A percentile compares a stretch with the other conserved stretches of the same genome.
These are phyloP conservation scores for Canavalia ensiformis DNA, from an alignment of 306 rosid genomes.

Conservation along the genomic window DNA sequence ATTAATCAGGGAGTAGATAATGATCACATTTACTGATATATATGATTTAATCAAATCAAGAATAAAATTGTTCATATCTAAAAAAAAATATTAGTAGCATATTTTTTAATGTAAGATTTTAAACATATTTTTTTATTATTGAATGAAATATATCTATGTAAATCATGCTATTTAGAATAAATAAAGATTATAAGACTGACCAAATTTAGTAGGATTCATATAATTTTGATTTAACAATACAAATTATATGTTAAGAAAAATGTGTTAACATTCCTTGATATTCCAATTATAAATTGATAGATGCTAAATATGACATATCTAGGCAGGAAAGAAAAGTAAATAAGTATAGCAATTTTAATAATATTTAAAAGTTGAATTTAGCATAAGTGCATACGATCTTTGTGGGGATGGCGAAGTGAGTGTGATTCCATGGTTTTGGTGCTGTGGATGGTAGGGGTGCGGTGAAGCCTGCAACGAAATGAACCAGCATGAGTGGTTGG, in stretches of 20 bases:
- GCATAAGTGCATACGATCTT: slow-evolving; percentile 28
- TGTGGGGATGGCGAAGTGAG: slow-evolving; percentile 24
- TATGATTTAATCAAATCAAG: not conserved
- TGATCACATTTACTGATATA: not conserved
- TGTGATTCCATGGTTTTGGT: slow-evolving; percentile 62
- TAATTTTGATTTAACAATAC: no score
- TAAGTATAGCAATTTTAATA: not conserved
- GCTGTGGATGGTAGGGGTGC: slow-evolving; percentile 61
- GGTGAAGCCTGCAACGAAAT: slow-evolving; percentile 81
- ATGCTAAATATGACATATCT: not conserved
- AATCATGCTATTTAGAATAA: no score
- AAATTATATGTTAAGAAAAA: no score
- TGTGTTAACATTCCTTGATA: no score
- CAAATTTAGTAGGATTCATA: no score
- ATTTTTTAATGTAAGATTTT: no score
- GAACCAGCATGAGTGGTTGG: slow-evolving; percentile 86
- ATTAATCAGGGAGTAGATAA: not conserved
- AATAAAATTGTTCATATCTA: not conserved
- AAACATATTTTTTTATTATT: no score
- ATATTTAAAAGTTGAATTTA: slow-evolving; percentile 11
- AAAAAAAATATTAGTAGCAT: no score
- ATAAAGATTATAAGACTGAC: no score
- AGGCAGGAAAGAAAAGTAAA: slow-evolving; percentile 7
- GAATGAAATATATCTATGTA: no score
- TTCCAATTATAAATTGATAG: not conserved